Conservation (phyloP, 805 yeast species). For the Candida boleticola region DNA sequence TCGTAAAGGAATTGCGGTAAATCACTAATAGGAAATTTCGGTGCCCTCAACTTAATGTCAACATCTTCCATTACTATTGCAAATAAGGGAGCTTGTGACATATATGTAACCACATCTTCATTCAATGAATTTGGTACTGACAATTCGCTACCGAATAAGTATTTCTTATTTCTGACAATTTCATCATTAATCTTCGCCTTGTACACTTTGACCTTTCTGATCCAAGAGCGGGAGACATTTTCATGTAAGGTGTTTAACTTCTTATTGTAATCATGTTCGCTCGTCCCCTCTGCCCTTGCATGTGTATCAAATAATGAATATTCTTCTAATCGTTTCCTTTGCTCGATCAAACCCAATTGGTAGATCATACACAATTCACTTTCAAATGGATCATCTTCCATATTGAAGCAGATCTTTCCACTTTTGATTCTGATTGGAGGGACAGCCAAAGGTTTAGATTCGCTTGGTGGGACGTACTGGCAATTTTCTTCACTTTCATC, state of each 20-base stretch:
- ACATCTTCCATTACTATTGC: slow-evolving; percentile 27
- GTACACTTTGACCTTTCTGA: slow-evolving; percentile 54
- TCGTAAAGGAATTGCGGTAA: slow-evolving; percentile 63
- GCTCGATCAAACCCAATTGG: slow-evolving; percentile 41
- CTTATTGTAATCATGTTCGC: slow-evolving; percentile 18
- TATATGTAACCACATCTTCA: slow-evolving; percentile 27
- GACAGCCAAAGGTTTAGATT: slow-evolving; percentile 23
- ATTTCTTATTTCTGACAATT: slow-evolving; percentile 34
- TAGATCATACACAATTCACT: slow-evolving; percentile 38
- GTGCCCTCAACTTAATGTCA: slow-evolving; percentile 20
- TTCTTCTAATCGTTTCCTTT: slow-evolving; percentile 35
- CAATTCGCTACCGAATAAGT: slow-evolving; percentile 35
- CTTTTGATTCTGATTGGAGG: slow-evolving; percentile 30
- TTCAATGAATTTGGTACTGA: slow-evolving; percentile 15
- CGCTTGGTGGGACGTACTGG: slow-evolving; percentile 28
- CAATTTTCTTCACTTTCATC: slow-evolving; percentile 2
- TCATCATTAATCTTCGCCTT: slow-evolving; percentile 34
- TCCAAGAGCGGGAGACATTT: slow-evolving; percentile 67
- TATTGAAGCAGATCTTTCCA: slow-evolving; percentile 24
- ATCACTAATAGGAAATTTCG: slow-evolving; percentile 29
- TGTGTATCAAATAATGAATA: slow-evolving; percentile 20
- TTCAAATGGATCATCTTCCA: slow-evolving; percentile 48
- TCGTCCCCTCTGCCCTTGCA: slow-evolving; percentile 1
- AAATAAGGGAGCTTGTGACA: slow-evolving; percentile 34
- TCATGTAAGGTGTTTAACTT: slow-evolving; percentile 35